Evolutionary conservation across 1,284 basidiomycete genomes (phyloP).

Genomic region (Trichosporon sp.): DNA sequence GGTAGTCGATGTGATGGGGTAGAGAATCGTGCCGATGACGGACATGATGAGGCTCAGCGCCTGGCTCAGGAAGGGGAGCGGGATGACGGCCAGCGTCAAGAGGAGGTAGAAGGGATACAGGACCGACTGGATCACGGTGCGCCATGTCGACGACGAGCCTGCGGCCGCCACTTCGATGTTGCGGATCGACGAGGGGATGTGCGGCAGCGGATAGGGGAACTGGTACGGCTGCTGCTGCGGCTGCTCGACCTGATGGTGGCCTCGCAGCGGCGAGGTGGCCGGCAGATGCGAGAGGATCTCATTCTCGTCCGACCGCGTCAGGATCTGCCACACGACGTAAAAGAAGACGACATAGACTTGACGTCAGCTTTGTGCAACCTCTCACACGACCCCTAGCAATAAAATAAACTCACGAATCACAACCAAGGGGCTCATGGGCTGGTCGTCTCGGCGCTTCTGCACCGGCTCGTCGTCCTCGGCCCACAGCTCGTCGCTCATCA

Average conservation of each 20-base stretch:
- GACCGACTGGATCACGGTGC: slow-evolving; percentile 22
- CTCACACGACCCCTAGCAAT: no score
- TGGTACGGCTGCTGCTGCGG: slow-evolving; percentile 21
- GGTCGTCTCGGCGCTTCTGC: slow-evolving; percentile 17
- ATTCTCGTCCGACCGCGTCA: slow-evolving; percentile 40
- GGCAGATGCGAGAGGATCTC: slow-evolving; percentile 39
- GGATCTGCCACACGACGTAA: slow-evolving; percentile 43
- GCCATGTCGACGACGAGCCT: slow-evolving; percentile 19
- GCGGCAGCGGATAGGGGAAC: slow-evolving; percentile 33
- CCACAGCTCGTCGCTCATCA: not conserved
- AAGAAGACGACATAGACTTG: slow-evolving; percentile 43
- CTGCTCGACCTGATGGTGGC: slow-evolving; percentile 7
- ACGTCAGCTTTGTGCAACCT: not conserved
- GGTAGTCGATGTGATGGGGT: slow-evolving; percentile 31
- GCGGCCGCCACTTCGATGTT: not conserved
- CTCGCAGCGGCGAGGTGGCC: slow-evolving; percentile 19
- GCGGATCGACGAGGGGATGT: slow-evolving; percentile 11
- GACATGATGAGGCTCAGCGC: slow-evolving; percentile 22
- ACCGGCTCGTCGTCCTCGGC: not conserved
- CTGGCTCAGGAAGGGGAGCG: slow-evolving; percentile 32
- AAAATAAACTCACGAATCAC: slow-evolving; percentile 43
- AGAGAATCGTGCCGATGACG: slow-evolving; percentile 28
- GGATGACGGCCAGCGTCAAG: slow-evolving; percentile 32
- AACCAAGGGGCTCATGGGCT: slow-evolving; percentile 40
- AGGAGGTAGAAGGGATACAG: slow-evolving; percentile 38